Conservation (phyloP, 2,329 filamentous ascomycete species). For the Aciculosporium take region DNA sequence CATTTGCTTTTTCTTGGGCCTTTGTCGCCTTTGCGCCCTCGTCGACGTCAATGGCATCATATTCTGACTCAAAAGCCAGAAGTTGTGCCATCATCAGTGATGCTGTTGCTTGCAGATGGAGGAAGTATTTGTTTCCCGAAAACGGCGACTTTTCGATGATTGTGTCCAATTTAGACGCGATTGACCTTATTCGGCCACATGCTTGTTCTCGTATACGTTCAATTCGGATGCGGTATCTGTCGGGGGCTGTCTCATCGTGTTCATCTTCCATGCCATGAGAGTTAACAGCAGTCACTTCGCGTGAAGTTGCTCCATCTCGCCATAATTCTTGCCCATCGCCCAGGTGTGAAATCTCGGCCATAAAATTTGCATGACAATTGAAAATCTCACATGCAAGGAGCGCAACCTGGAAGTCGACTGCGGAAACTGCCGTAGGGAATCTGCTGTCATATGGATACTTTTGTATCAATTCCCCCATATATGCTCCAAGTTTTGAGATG, state of each 20-base stretch:
- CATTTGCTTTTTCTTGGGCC: conserved; percentile 16
- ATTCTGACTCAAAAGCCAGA: conserved; percentile 22
- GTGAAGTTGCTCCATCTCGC: conserved; percentile 4
- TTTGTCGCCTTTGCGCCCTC: conserved; percentile 15
- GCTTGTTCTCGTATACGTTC: conserved; percentile 35
- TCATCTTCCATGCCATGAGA: not conserved
- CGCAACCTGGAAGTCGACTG: conserved; percentile 67
- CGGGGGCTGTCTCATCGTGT: not conserved
- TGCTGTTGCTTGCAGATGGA: conserved; percentile 59
- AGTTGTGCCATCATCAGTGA: conserved; percentile 65
- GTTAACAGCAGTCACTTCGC: not conserved
- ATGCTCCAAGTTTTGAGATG: conserved; percentile 34
- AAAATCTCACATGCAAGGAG: conserved; percentile 74
- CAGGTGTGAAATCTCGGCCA: conserved; percentile 25
- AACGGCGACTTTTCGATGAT: conserved; percentile 57
- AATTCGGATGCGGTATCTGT: conserved; percentile 9
- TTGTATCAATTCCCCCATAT: conserved; percentile 66
- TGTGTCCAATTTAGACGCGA: conserved; percentile 57
- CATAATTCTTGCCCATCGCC: conserved; percentile 8
- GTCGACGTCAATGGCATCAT: not conserved
- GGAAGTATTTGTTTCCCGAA: conserved; percentile 49
- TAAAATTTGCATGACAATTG: conserved; percentile 49
- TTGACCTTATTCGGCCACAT: conserved; percentile 41
- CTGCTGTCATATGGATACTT: conserved; percentile 58
- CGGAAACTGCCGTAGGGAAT: conserved; percentile 43